Evolutionary conservation across 2,329 filamentous ascomycete genomes (phyloP).

Genomic region (Colletotrichum sansevieriae): DNA sequence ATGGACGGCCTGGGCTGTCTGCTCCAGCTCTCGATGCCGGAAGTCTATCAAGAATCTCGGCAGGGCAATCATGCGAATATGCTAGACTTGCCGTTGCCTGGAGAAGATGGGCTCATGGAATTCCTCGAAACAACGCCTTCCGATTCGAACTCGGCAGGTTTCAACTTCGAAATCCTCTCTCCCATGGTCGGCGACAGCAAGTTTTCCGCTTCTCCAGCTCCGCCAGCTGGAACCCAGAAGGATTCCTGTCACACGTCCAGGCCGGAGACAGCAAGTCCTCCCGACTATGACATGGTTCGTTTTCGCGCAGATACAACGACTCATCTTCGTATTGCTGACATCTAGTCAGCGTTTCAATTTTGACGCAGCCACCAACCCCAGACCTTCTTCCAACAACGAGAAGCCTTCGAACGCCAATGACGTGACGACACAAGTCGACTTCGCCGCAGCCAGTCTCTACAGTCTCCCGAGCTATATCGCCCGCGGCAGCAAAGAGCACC

Average conservation of each 20-base stretch:
- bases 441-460: constrained; percentile 30
- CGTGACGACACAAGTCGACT: constrained; percentile 2
- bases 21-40: constrained; percentile 9
- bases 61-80: background rate
- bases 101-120: constrained; percentile 33
- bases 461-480: constrained; percentile 17
- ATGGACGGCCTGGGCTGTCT: constrained; percentile 13
- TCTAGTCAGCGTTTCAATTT: constrained; percentile 4
- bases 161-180: constrained; percentile 27
- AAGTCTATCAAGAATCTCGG: background rate
- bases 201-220: constrained; percentile 7
- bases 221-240: too few species aligned
- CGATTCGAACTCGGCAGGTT: constrained; percentile 19
- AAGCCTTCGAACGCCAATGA: background rate
- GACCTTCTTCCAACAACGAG: background rate
- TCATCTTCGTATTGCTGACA: background rate
- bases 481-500: constrained; percentile 1
- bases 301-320: background rate
- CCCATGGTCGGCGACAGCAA: constrained; percentile 5
- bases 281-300: constrained; percentile 26
- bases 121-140: constrained; percentile 27
- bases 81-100: constrained; percentile 26
- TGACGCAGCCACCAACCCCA: background rate
- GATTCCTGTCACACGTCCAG: background rate
- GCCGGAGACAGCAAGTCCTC: constrained; percentile 20